Conservation (phyloP, 1,284 basidiomycete genomes). For the Leccinum griseonigrum region DNA sequence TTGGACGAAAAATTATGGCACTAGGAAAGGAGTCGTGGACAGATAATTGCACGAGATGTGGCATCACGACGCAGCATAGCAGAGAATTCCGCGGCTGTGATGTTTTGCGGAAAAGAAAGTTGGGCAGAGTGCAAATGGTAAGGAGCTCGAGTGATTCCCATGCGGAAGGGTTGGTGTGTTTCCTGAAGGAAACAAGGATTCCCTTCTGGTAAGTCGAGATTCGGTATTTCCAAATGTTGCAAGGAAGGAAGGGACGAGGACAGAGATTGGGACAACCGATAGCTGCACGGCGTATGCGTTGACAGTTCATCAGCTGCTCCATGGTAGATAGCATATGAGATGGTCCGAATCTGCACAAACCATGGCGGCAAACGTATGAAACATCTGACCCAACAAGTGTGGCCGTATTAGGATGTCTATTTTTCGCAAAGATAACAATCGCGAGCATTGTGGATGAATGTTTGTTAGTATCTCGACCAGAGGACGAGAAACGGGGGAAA, state of each 20-base stretch:
- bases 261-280: background rate
- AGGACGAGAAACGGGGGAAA: too few relatives aligned
- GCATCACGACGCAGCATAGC: background rate
- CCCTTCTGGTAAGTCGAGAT: background rate
- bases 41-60: background rate
- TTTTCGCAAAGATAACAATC: too few relatives aligned
- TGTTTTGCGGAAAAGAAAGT: background rate
- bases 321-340: background rate
- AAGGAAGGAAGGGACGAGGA: background rate
- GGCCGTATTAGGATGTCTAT: too few relatives aligned
- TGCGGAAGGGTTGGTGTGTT: background rate
- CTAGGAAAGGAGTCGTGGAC: background rate
- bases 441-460: too few relatives aligned
- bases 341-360: too few relatives aligned
- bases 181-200: background rate
- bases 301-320: background rate
- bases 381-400: too few relatives aligned
- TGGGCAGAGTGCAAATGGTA: background rate
- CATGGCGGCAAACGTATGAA: background rate
- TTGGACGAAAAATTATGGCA: background rate
- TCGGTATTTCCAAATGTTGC: background rate
- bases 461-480: too few relatives aligned
- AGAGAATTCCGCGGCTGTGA: background rate
- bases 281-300: background rate
- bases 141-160: background rate